phyloP scores from a whole-genome alignment of 2,329 filamentous ascomycete genomes.

The Pezicula carpinea region DNA sequence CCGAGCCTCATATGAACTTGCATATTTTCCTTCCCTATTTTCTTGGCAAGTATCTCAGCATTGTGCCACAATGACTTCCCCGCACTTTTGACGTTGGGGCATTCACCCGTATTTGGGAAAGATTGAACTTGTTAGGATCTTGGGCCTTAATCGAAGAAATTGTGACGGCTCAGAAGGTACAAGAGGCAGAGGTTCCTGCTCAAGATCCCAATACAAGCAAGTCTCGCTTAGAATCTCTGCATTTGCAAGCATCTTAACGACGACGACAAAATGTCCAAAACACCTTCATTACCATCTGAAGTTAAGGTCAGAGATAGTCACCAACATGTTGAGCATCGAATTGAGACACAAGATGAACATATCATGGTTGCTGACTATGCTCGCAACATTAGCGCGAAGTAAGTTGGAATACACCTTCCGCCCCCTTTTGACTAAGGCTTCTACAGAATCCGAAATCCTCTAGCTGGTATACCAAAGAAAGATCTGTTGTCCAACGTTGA shows the following conservation, averaged over 20 bases:
- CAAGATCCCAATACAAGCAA: too few relatives aligned
- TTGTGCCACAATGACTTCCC: too few relatives aligned
- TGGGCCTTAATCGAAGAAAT: too few relatives aligned
- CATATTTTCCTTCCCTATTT: too few relatives aligned
- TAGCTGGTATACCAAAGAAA: constrained; percentile 47
- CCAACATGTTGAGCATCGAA: neutral
- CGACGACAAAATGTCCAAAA: constrained; percentile 10
- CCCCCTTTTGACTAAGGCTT: neutral
- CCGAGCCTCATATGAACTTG: too few relatives aligned
- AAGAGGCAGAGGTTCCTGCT: too few relatives aligned
- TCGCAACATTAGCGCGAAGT: constrained; percentile 31
- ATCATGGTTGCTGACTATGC: constrained; percentile 19
- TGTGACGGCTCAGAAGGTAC: too few relatives aligned
- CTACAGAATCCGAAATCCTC: constrained; percentile 45
- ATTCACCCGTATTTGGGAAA: too few relatives aligned
- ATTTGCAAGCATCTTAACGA: neutral
- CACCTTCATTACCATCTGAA: constrained; percentile 9
- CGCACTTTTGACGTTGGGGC: too few relatives aligned
- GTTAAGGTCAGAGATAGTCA: constrained; percentile 11
- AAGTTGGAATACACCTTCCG: neutral
- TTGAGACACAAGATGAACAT: constrained; percentile 7
- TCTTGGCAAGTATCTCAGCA: too few relatives aligned
- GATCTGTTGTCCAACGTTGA: constrained; percentile 49
- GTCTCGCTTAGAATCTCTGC: too few relatives aligned
- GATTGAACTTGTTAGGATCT: too few relatives aligned